Evolutionary conservation across 352 stramenopile species (phyloP).

Genomic region (Phytophthora quininea): DNA sequence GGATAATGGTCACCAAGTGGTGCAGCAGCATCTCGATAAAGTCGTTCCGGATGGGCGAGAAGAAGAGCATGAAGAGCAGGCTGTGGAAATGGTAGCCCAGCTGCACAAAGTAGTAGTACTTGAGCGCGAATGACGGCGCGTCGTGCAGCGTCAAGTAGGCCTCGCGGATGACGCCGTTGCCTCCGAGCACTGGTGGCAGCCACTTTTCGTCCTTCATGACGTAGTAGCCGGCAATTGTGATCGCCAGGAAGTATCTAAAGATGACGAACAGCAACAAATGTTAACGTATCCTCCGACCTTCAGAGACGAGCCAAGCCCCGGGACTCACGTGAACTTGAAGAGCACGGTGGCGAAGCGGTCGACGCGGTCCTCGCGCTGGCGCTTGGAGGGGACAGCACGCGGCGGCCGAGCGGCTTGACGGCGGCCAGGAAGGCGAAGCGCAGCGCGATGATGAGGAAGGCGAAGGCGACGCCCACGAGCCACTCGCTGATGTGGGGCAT

Average conservation of each 20-base stretch:
- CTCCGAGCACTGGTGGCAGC: conserved; percentile 52
- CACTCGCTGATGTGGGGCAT: conserved; percentile 41
- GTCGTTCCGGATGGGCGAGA: conserved; percentile 65
- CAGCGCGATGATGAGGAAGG: conserved; percentile 35
- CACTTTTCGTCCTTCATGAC: conserved; percentile 60
- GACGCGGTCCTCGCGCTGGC: conserved; percentile 33
- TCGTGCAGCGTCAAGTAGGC: conserved; percentile 38
- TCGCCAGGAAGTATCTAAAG: conserved; percentile 36
- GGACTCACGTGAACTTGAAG: conserved; percentile 44
- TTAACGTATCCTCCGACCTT: conserved; percentile 16
- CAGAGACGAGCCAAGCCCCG: conserved; percentile 17
- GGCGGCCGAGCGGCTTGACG: conserved; percentile 32
- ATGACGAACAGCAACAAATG: conserved; percentile 15
- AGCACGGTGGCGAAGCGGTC: conserved; percentile 43
- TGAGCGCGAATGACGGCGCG: conserved; percentile 37
- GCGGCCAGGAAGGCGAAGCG: conserved; percentile 31
- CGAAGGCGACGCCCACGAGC: conserved; percentile 30
- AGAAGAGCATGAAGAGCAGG: conserved; percentile 58
- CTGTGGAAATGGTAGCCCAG: conserved; percentile 66
- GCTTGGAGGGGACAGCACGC: conserved; percentile 34
- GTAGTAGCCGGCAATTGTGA: conserved; percentile 41
- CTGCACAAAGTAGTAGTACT: conserved; percentile 59
- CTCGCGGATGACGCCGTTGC: conserved; percentile 36
- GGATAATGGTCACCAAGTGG: conserved; percentile 62
- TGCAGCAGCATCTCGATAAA: conserved; percentile 68